phyloP scores from a whole-genome alignment of 2,329 filamentous ascomycete species.

The Ophiostoma perfectum region DNA sequence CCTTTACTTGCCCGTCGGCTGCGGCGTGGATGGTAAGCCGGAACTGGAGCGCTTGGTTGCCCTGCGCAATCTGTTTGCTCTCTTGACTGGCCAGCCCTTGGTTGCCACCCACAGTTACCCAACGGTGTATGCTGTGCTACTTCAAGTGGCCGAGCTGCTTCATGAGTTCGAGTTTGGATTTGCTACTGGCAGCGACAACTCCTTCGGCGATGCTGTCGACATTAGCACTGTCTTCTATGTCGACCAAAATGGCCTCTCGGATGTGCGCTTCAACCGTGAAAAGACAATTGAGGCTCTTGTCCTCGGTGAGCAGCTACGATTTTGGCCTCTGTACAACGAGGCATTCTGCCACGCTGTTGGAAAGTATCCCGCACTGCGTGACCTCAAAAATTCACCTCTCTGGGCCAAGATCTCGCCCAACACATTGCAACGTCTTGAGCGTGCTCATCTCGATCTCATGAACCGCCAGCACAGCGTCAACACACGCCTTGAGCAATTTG shows the following conservation, averaged over 20 bases:
- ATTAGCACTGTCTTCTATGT: slow-evolving; percentile 69
- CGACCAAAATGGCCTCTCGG: slow-evolving; percentile 68
- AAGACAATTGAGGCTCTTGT: slow-evolving; percentile 86
- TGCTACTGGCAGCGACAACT: slow-evolving; percentile 49
- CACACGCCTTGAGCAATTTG: slow-evolving; percentile 73
- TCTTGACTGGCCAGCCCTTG: slow-evolving; percentile 58
- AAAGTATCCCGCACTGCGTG: slow-evolving; percentile 69
- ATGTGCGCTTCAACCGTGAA: slow-evolving; percentile 75
- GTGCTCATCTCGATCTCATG: slow-evolving; percentile 73
- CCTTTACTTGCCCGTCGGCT: slow-evolving; percentile 49
- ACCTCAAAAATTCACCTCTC: slow-evolving; percentile 57
- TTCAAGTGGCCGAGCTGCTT: slow-evolving; percentile 50
- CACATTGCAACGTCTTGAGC: slow-evolving; percentile 74
- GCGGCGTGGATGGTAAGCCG: slow-evolving; percentile 30
- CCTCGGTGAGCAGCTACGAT: slow-evolving; percentile 83
- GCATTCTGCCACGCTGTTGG: slow-evolving; percentile 88
- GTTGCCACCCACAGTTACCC: slow-evolving; percentile 52
- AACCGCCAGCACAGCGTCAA: slow-evolving; percentile 66
- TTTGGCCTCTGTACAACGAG: slow-evolving; percentile 76
- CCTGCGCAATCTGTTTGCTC: slow-evolving; percentile 61
- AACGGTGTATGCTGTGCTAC: slow-evolving; percentile 49
- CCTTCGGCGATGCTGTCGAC: slow-evolving; percentile 55
- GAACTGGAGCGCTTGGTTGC: slow-evolving; percentile 54
- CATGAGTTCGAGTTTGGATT: slow-evolving; percentile 56
- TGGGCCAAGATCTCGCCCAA: slow-evolving; percentile 63